Base-by-base conservation (phyloP, 352 stramenopile genomes). In the Peronospora farinosa region DNA sequence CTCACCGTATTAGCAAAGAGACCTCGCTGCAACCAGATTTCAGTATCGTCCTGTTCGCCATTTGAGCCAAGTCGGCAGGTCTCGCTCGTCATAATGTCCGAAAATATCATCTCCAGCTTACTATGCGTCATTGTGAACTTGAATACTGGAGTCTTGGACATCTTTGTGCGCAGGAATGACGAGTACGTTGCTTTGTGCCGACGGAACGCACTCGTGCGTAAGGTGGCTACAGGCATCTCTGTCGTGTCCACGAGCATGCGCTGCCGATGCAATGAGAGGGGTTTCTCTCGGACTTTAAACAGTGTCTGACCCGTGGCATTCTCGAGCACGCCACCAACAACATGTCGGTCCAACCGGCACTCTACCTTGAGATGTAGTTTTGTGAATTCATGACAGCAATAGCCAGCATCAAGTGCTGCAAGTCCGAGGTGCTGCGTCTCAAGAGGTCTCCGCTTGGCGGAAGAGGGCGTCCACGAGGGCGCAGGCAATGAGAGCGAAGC, bases 11-110 rank as follows among this genome's bases (percentile, higher is more conserved):
- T 36, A 10, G 31, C 25, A 13, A 50, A 57, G 9, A 47, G 12
- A 19, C 56, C 65, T 36, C 54, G 60, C 46, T 73, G 57, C 27
- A 73, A 31, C 65, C 65, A 73, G 21, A 73, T 63, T 45, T 73
- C 65, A n/a, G 70, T 40, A 47, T 73, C 42, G 36, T 53, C 49
- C 21, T 43, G 31, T n/a, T 58, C 37, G 17, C 60, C 57, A 2
- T 47, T 49, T 31, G 56, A 63, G 0, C 64, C 64, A 8, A 73
- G 57, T 13, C 53, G 56, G 31, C 64, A 73, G 19, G 40, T 44
- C 16, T 63, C 47, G 33, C 52, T 49, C 37, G 64, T 72, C 60
- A 72, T 72, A 37, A 72, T 55, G 47, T 70, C 61, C 1, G 51
- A 51, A 49, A 73, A 73, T 8, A 40, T 32, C 60, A 69, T 60